Percentiles rank a stretch among this genome's conserved stretches.
phyloP scores from a whole-genome alignment of 129 eudicot genomes.

The Flaveria bidentis region DNA sequence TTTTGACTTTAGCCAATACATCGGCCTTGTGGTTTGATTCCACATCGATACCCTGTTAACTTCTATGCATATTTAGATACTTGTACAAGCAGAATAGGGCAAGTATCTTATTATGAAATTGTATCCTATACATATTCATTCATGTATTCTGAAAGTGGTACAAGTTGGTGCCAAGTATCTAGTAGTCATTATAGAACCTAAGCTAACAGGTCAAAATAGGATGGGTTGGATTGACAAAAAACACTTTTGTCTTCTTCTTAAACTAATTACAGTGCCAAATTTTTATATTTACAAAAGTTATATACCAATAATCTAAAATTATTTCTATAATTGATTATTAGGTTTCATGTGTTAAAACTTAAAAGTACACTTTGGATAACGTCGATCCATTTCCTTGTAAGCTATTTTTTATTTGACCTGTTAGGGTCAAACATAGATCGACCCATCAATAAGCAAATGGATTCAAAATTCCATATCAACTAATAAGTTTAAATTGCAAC shows the following conservation, averaged over 20 bases:
- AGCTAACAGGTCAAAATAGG: constrained; percentile 4
- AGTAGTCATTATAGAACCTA: constrained; percentile 11
- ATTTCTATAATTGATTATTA: neutral
- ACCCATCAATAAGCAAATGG: neutral
- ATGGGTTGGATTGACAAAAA: neutral
- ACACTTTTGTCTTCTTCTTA: neutral
- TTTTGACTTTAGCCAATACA: constrained; percentile 37
- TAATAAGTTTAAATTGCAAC: constrained; percentile 21
- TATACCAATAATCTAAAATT: neutral
- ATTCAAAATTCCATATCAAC: no score
- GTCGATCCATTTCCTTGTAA: neutral
- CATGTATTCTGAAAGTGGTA: neutral
- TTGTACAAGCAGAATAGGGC: constrained; percentile 17
- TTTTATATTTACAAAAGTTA: neutral
- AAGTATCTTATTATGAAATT: constrained; percentile 14
- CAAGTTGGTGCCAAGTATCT: neutral
- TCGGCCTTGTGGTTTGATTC: constrained; percentile 40
- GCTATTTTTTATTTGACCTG: neutral
- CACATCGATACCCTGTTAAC: constrained; percentile 44
- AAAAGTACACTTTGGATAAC: neutral
- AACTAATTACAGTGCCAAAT: neutral
- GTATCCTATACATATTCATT: neutral
- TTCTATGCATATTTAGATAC: constrained; percentile 29
- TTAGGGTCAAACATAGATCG: neutral
- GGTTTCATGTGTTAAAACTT: neutral